phyloP scores from a whole-genome alignment of 345 rosid genomes.

The Pseudoturritis turrita region DNA sequence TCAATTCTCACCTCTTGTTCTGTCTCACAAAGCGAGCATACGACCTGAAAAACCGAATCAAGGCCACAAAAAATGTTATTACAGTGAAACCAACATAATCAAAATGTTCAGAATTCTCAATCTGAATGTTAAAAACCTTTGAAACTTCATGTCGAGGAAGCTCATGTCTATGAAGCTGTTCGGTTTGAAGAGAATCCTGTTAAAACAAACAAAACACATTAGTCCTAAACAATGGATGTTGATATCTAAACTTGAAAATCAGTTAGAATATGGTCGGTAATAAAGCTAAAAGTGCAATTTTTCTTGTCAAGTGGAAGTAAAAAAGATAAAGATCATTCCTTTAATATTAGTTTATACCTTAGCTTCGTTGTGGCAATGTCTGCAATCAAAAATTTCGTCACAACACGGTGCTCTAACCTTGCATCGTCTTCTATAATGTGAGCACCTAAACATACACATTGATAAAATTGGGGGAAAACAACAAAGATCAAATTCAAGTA shows the following conservation, averaged over 20 bases:
- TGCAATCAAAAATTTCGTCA: constrained; percentile 70
- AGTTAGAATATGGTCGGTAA: neutral
- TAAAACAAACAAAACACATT: neutral
- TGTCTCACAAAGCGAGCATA: constrained; percentile 62
- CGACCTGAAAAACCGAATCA: constrained; percentile 39
- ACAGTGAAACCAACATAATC: neutral
- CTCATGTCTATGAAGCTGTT: constrained; percentile 55
- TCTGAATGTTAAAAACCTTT: constrained; percentile 39
- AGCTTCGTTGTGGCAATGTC: constrained; percentile 89
- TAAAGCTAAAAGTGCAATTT: neutral
- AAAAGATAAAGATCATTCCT: neutral
- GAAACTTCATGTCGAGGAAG: constrained; percentile 73
- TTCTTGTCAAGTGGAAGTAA: neutral
- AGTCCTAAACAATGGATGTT: neutral
- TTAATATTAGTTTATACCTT: constrained; percentile 42
- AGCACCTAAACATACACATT: constrained; percentile 45
- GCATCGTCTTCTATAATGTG: constrained; percentile 80
- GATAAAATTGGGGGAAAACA: neutral
- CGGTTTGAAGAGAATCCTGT: constrained; percentile 58
- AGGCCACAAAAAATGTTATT: neutral
- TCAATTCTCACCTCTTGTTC: constrained; percentile 64
- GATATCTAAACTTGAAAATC: neutral
- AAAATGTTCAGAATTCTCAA: neutral
- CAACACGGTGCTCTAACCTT: constrained; percentile 88
- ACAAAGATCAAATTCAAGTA: neutral